phyloP scores from a whole-genome alignment of 192 early-diverging fungal genomes.

The Coemansia asiatica region DNA sequence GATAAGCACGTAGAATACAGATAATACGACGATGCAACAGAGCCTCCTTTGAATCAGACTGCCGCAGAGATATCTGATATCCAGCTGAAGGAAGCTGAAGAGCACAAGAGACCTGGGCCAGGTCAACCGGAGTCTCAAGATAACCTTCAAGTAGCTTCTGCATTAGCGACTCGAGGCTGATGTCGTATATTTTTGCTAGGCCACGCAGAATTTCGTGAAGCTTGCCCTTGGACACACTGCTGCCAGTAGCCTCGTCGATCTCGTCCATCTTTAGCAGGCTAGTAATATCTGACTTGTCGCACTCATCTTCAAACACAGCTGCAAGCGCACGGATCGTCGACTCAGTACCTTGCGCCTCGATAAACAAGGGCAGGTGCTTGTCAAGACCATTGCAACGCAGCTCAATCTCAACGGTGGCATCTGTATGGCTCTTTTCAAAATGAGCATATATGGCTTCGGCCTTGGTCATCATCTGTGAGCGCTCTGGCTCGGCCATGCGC shows the following conservation, averaged over 20 bases:
- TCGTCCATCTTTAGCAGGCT: neutral
- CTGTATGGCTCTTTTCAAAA: constrained; percentile 38
- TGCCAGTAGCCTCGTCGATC: neutral
- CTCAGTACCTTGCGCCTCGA: constrained; percentile 15
- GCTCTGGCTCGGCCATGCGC: constrained; percentile 40
- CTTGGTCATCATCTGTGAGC: constrained; percentile 25
- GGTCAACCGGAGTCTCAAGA: constrained; percentile 21
- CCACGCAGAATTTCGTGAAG: constrained; percentile 30
- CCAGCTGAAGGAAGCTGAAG: constrained; percentile 39
- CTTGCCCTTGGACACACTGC: neutral
- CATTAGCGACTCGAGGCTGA: constrained; percentile 28
- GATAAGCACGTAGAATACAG: constrained; percentile 53
- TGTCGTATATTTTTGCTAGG: constrained; percentile 40
- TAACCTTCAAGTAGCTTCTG: constrained; percentile 33
- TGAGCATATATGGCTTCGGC: constrained; percentile 42
- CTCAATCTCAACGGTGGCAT: constrained; percentile 24
- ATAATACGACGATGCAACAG: constrained; percentile 55
- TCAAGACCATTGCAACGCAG: constrained; percentile 35
- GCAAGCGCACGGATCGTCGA: constrained; percentile 21
- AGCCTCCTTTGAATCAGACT: constrained; percentile 36
- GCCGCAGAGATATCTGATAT: constrained; percentile 30
- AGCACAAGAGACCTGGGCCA: constrained; percentile 7
- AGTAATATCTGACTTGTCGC: neutral
- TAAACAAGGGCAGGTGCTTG: constrained; percentile 28
- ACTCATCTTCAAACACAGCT: constrained; percentile 37